phyloP scores from a whole-genome alignment of 208 protist species.

The Leishmania arabica region DNA sequence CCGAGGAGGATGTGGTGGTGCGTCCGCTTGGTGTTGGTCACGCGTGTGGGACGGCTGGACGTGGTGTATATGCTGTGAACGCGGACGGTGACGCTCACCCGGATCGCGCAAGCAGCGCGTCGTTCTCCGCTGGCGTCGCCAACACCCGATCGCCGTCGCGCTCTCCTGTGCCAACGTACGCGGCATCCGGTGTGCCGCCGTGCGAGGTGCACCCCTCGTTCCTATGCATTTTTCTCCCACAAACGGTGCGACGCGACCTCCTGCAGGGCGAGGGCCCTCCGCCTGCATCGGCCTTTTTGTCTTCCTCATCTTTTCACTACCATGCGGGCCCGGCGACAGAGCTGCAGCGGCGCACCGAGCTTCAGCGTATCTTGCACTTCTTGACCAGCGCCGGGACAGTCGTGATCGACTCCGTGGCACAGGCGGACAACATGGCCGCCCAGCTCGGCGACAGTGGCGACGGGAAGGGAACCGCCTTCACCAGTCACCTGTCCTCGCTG shows the following conservation, averaged over 20 bases:
- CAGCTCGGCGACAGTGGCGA: constrained; percentile 15
- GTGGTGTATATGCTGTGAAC: neutral
- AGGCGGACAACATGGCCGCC: constrained; percentile 24
- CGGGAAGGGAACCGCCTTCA: neutral
- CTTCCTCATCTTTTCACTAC: neutral
- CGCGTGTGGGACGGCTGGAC: neutral
- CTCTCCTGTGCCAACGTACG: neutral
- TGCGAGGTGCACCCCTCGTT: constrained; percentile 14
- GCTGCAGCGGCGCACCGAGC: constrained; percentile 27
- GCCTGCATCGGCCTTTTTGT: neutral
- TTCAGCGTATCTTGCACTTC: constrained; percentile 31
- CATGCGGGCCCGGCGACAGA: constrained; percentile 15
- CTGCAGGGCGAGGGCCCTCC: constrained; percentile 7
- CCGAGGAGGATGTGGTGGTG: neutral
- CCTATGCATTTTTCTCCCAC: constrained; percentile 23
- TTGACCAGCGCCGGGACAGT: constrained; percentile 20
- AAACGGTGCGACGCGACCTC: constrained; percentile 19
- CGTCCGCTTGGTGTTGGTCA: neutral
- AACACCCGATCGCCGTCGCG: neutral
- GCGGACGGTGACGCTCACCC: neutral
- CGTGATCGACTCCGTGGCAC: constrained; percentile 18
- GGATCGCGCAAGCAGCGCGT: neutral
- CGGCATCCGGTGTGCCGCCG: neutral
- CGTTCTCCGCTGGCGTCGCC: neutral
- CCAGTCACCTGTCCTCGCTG: neutral